Base-by-base conservation (phyloP, 1,284 basidiomycete species). In the Ceratobasidium sp. region DNA sequence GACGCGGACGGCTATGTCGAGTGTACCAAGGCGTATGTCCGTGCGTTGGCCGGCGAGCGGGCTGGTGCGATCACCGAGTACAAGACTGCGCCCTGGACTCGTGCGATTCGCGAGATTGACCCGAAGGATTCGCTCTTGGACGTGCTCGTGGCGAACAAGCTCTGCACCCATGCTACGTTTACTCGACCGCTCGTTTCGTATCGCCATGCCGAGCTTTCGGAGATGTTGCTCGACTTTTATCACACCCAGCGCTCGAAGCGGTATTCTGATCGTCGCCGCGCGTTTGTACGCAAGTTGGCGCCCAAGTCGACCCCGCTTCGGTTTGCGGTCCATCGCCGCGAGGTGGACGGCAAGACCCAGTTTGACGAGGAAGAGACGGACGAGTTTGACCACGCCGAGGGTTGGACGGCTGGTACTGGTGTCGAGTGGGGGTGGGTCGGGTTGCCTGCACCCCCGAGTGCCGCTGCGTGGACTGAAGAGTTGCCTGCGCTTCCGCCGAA, bases 161-260 rank as follows among this genome's bases (percentile, higher is more conserved):
- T 79, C 79, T 80, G 75, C 70, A 83, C 77, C 76, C 84, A 83
- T 80, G 81, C 82, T 55, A 80, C 53, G 78, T 80, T 82, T 77
- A 82, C 75, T 75, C 82, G 80, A 33, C 83, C 83, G 5, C 80
- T 86, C 5, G 79, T 83, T 12, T 81, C 83, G 28, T 87, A 84
- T 81, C 83, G 87, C 28, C 82, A 83, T 80, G 84, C 85, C 79
- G 87, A 88, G 81, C 82, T 88, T 15, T 84, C 84, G n/a, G 84
- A 86, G 80, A 88, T 87, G 87, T 82, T 85, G 40, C 82, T 87
- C 20, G 87, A 88, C 82, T 85, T 84, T 55, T 87, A 86, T 82
- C 86, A 88, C 79, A 85, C 85, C 4, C 64, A 81, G 73, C 82
- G 85, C 69, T 85, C 84, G 42, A 79, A 84, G 80, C 82, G 87